Conservation (phyloP, 768 basidiomycete species). For the Tephrocybe sp. region DNA sequence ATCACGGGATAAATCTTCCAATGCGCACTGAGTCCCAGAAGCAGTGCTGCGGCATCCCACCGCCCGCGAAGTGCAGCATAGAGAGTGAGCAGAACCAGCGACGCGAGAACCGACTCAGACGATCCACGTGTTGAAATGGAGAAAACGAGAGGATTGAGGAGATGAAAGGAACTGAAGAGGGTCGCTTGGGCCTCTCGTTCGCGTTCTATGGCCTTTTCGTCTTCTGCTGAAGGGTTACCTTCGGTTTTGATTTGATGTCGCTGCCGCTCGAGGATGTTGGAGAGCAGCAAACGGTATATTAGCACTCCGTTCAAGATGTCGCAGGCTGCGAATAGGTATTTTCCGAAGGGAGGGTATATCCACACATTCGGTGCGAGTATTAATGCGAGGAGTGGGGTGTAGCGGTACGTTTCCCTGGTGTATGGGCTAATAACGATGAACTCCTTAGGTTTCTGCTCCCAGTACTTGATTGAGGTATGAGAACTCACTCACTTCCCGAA, state of each 20-base stretch:
- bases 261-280: slow-evolving; percentile 35
- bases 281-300: slow-evolving; percentile 60
- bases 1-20: slow-evolving; percentile 98
- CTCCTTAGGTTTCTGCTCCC: slow-evolving; percentile 8
- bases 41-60: slow-evolving; percentile 66
- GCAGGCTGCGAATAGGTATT: slow-evolving; percentile 81
- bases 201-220: neutral
- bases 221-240: neutral
- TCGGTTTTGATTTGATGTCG: neutral
- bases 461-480: slow-evolving; percentile 4
- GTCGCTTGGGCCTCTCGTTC: slow-evolving; percentile 33
- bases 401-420: slow-evolving; percentile 88
- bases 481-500: slow-evolving; percentile 73
- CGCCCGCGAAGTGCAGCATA: slow-evolving; percentile 52
- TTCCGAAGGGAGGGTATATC: slow-evolving; percentile 86
- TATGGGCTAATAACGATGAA: slow-evolving; percentile 69
- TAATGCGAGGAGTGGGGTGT: slow-evolving; percentile 89
- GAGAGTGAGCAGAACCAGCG: slow-evolving; percentile 73
- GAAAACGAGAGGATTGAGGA: slow-evolving; percentile 92
- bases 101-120: slow-evolving; percentile 83
- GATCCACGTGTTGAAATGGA: slow-evolving; percentile 97
- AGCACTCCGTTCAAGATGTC: slow-evolving; percentile 79
- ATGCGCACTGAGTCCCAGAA: slow-evolving; percentile 82
- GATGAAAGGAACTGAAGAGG: slow-evolving; percentile 66
- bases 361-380: slow-evolving; percentile 78